Percentiles rank a stretch among this genome's conserved stretches.
phyloP scores from a whole-genome alignment of 176 grass and related monocot species.

The Aegilops sharonensis region DNA sequence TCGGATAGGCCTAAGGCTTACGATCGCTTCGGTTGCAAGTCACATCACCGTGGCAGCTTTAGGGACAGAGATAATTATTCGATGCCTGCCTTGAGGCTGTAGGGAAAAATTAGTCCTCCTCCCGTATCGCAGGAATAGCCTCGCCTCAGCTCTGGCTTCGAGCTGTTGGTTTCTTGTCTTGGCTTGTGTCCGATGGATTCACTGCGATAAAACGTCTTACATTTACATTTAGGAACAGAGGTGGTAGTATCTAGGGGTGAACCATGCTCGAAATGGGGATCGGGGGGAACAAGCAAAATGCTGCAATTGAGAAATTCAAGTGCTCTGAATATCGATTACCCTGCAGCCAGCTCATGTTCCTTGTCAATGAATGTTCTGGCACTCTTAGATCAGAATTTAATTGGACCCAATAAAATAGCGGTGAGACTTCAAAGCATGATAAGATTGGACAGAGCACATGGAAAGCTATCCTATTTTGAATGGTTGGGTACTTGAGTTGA shows the following conservation, averaged over 20 bases:
- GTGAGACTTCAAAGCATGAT: neutral
- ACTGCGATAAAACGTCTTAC: neutral
- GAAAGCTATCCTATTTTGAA: neutral
- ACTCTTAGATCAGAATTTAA: neutral
- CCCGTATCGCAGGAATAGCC: neutral
- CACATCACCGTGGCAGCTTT: conserved; percentile 2
- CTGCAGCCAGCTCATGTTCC: neutral
- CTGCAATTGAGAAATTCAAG: neutral
- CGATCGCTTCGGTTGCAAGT: conserved; percentile 1
- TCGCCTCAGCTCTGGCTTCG: neutral
- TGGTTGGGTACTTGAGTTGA: neutral
- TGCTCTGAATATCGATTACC: neutral
- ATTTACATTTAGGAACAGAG: no score
- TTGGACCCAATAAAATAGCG: neutral
- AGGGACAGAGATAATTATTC: neutral
- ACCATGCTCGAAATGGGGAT: neutral
- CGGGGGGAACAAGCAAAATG: no score
- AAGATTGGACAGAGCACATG: neutral
- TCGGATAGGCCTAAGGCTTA: neutral
- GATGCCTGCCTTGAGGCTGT: neutral
- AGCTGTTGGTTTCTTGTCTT: neutral
- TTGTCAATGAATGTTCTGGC: neutral
- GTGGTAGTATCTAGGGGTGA: neutral
- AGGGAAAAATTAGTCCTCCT: neutral
- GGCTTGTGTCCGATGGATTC: neutral